Percentiles rank a stretch among this genome's conserved stretches.
These are phyloP conservation scores for Croton laevigatus DNA, from an alignment of 441 rosid species.

Conservation along the genomic window DNA sequence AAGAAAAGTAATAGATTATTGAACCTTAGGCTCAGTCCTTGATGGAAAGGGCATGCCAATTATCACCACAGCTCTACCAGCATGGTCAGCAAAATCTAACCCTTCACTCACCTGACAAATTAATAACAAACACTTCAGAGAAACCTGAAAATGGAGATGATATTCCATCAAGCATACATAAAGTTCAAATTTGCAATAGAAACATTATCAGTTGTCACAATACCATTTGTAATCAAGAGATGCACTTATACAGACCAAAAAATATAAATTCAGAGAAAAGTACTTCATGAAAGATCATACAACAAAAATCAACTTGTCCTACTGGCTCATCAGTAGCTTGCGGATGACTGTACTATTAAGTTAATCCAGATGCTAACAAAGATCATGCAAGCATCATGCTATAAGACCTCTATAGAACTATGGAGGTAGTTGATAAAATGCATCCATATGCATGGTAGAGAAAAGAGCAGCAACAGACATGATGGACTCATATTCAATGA, in stretches of 20 bases:
- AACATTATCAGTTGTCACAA: not conserved
- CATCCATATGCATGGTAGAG: not conserved
- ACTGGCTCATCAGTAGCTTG: not conserved
- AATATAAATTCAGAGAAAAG: not conserved
- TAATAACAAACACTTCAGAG: slow-evolving; percentile 16
- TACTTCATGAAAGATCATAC: slow-evolving; percentile 11
- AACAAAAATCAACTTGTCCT: slow-evolving; percentile 7
- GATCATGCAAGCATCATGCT: slow-evolving; percentile 6
- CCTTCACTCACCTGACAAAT: slow-evolving; percentile 94
- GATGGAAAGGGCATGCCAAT: slow-evolving; percentile 93
- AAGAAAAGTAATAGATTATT: slow-evolving; percentile 10
- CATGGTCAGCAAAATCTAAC: slow-evolving; percentile 91
- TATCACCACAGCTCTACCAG: slow-evolving; percentile 95
- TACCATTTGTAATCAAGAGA: slow-evolving; percentile 1
- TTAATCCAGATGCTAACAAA: not conserved
- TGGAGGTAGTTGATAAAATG: not conserved
- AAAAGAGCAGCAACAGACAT: not conserved
- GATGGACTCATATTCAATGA: not conserved
- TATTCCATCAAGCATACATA: not conserved
- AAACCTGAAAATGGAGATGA: slow-evolving; percentile 11
- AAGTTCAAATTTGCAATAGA: not conserved
- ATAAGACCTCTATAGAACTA: not conserved
- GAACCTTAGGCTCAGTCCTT: slow-evolving; percentile 84
- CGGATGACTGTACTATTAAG: not conserved
- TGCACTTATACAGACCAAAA: not conserved